Conservation (phyloP, 1,284 basidiomycete genomes). For the Neonothopanus nambi region DNA sequence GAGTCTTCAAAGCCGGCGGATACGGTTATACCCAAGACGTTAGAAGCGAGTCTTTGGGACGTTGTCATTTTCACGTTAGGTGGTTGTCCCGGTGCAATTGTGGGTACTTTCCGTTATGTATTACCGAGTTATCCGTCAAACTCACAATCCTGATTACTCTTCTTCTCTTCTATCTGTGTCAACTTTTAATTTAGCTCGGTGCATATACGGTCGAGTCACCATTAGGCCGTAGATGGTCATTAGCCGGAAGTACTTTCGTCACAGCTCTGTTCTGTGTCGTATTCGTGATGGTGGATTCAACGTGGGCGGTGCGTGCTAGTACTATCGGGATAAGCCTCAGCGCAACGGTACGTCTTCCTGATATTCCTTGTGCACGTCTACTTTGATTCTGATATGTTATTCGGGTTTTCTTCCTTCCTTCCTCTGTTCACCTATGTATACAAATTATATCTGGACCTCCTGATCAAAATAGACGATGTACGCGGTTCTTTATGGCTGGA, state of each 20-base stretch:
- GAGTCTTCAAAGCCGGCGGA: constrained; percentile 42
- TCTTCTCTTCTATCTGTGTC: neutral
- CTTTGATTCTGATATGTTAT: neutral
- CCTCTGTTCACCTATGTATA: too few species aligned
- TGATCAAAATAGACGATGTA: constrained; percentile 73
- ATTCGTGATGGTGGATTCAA: constrained; percentile 66
- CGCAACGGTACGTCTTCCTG: constrained; percentile 60
- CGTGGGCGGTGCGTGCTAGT: constrained; percentile 70
- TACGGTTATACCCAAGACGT: constrained; percentile 40
- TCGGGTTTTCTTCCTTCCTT: too few species aligned
- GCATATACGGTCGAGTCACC: constrained; percentile 82
- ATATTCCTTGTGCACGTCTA: too few species aligned
- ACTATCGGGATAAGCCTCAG: constrained; percentile 82
- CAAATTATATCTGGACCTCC: neutral
- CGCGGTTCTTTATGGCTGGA: constrained; percentile 90
- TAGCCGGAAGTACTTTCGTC: constrained; percentile 78
- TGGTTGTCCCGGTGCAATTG: constrained; percentile 85
- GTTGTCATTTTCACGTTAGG: constrained; percentile 83
- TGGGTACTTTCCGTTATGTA: constrained; percentile 36
- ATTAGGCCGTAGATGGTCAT: constrained; percentile 76
- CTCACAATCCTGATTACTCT: neutral
- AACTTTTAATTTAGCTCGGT: constrained; percentile 67
- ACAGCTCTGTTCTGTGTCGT: constrained; percentile 79
- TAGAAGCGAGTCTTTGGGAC: constrained; percentile 76
- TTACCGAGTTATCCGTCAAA: constrained; percentile 13